A percentile compares a stretch with the other conserved stretches of the same genome.
phyloP scores from a whole-genome alignment of 2,329 filamentous ascomycete species.

The Sarocladium brachiariae region DNA sequence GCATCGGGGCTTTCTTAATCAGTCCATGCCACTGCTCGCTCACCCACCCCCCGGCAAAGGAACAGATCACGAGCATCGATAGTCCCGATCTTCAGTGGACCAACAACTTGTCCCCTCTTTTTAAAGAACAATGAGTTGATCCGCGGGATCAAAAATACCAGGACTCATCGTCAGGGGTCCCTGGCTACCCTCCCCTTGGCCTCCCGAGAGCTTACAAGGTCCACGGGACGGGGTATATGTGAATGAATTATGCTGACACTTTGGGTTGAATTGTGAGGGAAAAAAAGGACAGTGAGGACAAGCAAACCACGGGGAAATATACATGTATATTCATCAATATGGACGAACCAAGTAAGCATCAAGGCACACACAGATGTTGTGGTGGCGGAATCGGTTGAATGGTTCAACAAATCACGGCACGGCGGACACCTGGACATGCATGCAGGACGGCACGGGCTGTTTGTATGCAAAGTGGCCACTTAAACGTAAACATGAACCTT shows the following conservation, averaged over 20 bases:
- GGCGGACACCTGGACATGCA: background rate
- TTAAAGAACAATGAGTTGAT: background rate
- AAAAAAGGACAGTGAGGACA: no score
- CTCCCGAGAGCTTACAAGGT: no score
- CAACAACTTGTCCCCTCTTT: background rate
- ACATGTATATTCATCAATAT: background rate
- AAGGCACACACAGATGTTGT: background rate
- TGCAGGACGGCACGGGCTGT: constrained; percentile 4
- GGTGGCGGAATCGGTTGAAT: background rate
- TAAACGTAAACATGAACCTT: background rate
- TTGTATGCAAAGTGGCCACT: background rate
- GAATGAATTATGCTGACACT: no score
- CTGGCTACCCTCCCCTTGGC: no score
- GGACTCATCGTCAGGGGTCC: no score
- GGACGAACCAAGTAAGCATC: background rate
- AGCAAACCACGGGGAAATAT: no score
- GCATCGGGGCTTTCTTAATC: no score
- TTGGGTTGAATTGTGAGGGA: no score
- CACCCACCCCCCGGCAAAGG: background rate
- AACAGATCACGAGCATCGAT: background rate
- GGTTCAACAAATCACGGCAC: background rate
- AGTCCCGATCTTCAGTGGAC: background rate
- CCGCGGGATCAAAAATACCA: no score
- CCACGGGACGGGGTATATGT: no score
- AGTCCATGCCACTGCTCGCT: background rate